These are phyloP conservation scores for Suhomyces guaymorum DNA, from an alignment of 1,139 yeast genomes.

Conservation along the genomic window DNA sequence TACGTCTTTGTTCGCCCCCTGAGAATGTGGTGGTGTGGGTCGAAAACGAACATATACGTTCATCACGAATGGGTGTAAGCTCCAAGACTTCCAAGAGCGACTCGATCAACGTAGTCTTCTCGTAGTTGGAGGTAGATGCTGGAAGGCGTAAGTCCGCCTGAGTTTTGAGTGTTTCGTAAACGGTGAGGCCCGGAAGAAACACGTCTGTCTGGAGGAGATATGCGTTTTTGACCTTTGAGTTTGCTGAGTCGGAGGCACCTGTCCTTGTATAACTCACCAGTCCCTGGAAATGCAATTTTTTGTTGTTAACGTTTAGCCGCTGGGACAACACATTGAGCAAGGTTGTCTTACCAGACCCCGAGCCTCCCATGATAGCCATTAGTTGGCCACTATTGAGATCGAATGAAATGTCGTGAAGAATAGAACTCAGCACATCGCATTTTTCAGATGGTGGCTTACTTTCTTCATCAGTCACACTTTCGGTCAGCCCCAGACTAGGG, in stretches of 20 bases:
- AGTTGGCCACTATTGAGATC: conserved; percentile 53
- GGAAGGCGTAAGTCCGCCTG: conserved; percentile 71
- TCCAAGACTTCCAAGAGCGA: conserved; percentile 63
- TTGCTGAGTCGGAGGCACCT: conserved; percentile 4
- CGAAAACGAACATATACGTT: conserved; percentile 53
- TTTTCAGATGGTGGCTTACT: too few relatives aligned
- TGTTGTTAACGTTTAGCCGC: conserved; percentile 44
- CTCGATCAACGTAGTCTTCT: conserved; percentile 53
- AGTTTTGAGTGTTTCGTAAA: conserved; percentile 64
- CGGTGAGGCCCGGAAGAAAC: conserved; percentile 68
- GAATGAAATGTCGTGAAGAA: conserved; percentile 51
- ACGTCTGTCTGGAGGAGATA: conserved; percentile 80
- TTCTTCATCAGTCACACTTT: too few relatives aligned
- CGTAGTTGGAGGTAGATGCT: conserved; percentile 38
- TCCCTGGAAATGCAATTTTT: conserved; percentile 36
- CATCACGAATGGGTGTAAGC: conserved; percentile 58
- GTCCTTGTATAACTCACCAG: conserved; percentile 20
- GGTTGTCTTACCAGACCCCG: conserved; percentile 88
- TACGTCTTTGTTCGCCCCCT: conserved; percentile 83
- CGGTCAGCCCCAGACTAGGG: too few relatives aligned
- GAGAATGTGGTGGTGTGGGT: conserved; percentile 54
- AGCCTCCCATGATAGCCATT: conserved; percentile 79
- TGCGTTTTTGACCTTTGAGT: conserved; percentile 38
- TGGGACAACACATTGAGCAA: conserved; percentile 70
- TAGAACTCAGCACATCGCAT: conserved; percentile 9